Evolutionary conservation across 163 green algal species (phyloP).

Genomic region (Scenedesmus sp.): DNA sequence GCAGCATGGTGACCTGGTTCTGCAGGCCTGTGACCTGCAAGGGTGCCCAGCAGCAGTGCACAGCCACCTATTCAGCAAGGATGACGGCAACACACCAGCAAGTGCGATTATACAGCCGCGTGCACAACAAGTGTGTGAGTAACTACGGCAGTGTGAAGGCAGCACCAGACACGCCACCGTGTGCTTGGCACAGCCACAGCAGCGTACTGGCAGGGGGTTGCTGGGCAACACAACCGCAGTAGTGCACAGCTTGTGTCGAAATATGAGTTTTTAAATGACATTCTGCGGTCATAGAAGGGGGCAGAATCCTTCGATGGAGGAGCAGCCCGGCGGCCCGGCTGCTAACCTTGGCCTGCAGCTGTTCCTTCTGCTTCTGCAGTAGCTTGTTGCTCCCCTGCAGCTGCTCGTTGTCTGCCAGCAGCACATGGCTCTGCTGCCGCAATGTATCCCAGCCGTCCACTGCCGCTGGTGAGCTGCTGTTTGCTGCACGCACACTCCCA

Average conservation of each 20-base stretch:
- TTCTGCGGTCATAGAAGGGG: too few relatives aligned
- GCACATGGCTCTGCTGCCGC: not conserved
- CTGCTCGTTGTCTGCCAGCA: conserved; percentile 14
- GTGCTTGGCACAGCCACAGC: too few relatives aligned
- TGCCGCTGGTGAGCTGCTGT: not conserved
- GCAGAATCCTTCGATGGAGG: not conserved
- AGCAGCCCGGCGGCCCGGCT: not conserved
- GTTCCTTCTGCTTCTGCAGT: conserved; percentile 27
- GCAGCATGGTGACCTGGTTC: conserved; percentile 32
- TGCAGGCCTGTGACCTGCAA: conserved; percentile 37
- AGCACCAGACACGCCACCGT: not conserved
- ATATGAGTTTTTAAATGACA: too few relatives aligned
- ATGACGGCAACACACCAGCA: not conserved
- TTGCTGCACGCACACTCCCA: not conserved
- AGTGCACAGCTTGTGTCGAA: not conserved
- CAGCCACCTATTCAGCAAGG: not conserved
- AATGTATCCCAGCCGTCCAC: not conserved
- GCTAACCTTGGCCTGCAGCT: conserved; percentile 23
- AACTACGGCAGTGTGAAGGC: not conserved
- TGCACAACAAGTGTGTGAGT: not conserved
- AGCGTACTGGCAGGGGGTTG: not conserved
- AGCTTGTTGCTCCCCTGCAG: not conserved
- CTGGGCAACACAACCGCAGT: not conserved
- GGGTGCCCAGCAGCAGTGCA: not conserved
- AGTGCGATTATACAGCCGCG: not conserved